A percentile compares a stretch with the other conserved stretches of the same genome.
phyloP scores from a whole-genome alignment of 83 land plant species.

The Diphasiastrum complanatum region DNA sequence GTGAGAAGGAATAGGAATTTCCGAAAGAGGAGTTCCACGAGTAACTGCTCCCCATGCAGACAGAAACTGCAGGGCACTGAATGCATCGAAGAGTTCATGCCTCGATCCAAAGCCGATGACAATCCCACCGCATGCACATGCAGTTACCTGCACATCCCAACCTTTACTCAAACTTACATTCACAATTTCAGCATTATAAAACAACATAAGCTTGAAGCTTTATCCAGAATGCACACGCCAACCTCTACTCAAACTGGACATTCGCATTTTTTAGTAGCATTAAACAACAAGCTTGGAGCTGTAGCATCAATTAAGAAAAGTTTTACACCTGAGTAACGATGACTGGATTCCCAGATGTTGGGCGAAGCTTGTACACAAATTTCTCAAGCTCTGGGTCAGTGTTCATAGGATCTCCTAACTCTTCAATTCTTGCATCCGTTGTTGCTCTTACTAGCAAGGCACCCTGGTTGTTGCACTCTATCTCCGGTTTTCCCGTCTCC shows the following conservation, averaged over 20 bases:
- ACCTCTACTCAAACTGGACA: background rate
- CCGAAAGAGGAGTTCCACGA: constrained; percentile 7
- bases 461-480: constrained; percentile 37
- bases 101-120: constrained; percentile 42
- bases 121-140: constrained; percentile 61
- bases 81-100: constrained; percentile 56
- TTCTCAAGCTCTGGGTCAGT: constrained; percentile 38
- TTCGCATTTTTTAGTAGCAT: background rate
- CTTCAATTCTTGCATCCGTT: constrained; percentile 27
- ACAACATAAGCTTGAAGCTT: background rate
- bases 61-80: constrained; percentile 34
- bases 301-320: background rate
- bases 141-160: constrained; percentile 41
- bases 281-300: background rate
- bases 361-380: constrained; percentile 37
- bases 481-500: constrained; percentile 31
- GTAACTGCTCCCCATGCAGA: constrained; percentile 40
- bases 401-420: constrained; percentile 40
- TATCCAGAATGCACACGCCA: background rate
- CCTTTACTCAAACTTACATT: background rate
- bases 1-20: background rate
- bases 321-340: constrained; percentile 48
- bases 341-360: constrained; percentile 39
- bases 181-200: background rate
- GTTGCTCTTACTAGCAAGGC: constrained; percentile 40